Evolutionary conservation across 805 yeast species (phyloP), one percentile per base, ranked within the genome.

Genomic region (Saccharomycopsis capsularis): DNA sequence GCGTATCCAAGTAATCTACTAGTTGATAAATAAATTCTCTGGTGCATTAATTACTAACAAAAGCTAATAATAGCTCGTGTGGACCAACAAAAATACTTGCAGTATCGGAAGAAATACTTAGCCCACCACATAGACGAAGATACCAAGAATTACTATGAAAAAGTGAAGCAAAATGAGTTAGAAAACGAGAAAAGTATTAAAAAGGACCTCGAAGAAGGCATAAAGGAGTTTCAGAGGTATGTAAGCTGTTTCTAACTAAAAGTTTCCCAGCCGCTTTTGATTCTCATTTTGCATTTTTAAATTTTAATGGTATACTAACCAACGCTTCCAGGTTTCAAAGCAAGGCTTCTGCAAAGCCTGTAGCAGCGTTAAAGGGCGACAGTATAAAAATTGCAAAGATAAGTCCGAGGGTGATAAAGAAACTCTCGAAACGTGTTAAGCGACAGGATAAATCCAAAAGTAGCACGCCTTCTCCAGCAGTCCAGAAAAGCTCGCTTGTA

Each of bases 101-200:
- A 23, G 6, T 48, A 24, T 23, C 15, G 48, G 21, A 48, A 44
- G 32, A 48, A 48, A 25, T 48, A 34, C 43, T 9, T 37, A 7
- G 48, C 48, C 3, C 48, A 48, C 35, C 48, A 43, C 9, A 16
- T 48, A 9, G 42, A 42, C 27, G 48, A 42, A 15, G 39, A 37
- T 15, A 43, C 43, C 16, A 19, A 34, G n/a, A n/a, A 13, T 19
- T 48, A 16, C 23, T 48, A 37, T 21, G 32, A 48, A 9, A 24
- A 30, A 7, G 16, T 48, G 36, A 44, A 48, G 34, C 7, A 15
- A 4, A 13, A 48, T 21, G 48, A 48, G 19, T 13, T 15, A 2
- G 32, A 37, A 22, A 43, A 34, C 34, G 47, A 48, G 25, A 22
- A 34, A 4, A 23, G 25, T 16, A 13, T 44, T 15, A 43, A 48